Percentiles rank a stretch among this genome's conserved stretches.
Conservation (phyloP, 441 rosid genomes). For the Populus trichocarpa region DNA sequence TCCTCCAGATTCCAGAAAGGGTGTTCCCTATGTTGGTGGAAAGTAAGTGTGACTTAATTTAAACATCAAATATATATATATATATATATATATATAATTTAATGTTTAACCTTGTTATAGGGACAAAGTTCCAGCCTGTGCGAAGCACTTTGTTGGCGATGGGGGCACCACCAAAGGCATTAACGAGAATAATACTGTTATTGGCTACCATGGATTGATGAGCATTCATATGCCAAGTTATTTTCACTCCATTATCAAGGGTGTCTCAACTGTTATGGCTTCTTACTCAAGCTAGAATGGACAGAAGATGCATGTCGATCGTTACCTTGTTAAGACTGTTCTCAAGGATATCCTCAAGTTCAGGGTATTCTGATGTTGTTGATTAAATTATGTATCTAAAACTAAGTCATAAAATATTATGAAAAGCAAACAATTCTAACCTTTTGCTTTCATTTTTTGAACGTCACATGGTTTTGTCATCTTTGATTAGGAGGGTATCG, state of each 20-base stretch:
- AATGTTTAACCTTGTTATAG: constrained; percentile 3
- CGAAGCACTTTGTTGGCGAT: constrained; percentile 70
- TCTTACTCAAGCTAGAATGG: constrained; percentile 81
- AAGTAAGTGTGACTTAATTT: constrained; percentile 29
- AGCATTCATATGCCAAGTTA: constrained; percentile 76
- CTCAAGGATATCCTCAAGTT: constrained; percentile 60
- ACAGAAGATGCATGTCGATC: constrained; percentile 65
- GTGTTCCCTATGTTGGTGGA: constrained; percentile 59
- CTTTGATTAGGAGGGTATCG: constrained; percentile 76
- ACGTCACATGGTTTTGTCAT: constrained; percentile 36
- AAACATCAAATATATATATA: background rate
- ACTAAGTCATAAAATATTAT: background rate
- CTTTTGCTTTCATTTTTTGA: background rate
- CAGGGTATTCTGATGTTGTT: constrained; percentile 32
- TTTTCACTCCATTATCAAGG: constrained; percentile 43
- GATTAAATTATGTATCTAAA: background rate
- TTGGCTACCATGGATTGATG: constrained; percentile 35
- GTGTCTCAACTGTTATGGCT: constrained; percentile 68
- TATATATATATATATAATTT: no score
- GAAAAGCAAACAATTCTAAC: background rate
- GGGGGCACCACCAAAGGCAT: constrained; percentile 71
- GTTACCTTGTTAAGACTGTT: constrained; percentile 40
- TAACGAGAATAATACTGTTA: constrained; percentile 70
- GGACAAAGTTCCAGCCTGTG: constrained; percentile 42
- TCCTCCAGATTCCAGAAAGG: constrained; percentile 39